A percentile compares a stretch with the other conserved stretches of the same genome.
Conservation (phyloP, 2,329 filamentous ascomycete genomes). For the Alternaria viburni region DNA sequence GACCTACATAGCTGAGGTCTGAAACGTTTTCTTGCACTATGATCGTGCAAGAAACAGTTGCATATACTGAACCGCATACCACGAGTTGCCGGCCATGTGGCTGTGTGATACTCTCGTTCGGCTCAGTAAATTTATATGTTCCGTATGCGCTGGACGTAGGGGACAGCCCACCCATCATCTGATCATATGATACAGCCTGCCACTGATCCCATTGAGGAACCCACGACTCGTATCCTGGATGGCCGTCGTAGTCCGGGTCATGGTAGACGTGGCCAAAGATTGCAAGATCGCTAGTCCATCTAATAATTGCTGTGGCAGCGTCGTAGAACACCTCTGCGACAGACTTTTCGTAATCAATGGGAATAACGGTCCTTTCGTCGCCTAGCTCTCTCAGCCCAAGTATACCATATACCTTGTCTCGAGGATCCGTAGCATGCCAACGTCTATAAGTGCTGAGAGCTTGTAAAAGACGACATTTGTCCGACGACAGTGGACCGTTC, state of each 20-base stretch:
- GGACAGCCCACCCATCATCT: not conserved
- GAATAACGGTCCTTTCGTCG: not conserved
- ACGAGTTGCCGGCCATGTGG: not conserved
- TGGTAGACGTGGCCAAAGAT: not conserved
- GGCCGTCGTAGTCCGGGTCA: not conserved
- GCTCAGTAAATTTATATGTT: not conserved
- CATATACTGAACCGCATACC: not conserved
- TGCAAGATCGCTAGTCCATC: not conserved
- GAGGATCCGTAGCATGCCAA: not conserved
- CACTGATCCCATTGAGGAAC: not conserved
- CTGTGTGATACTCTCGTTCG: not conserved
- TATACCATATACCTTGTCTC: not conserved
- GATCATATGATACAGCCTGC: not conserved
- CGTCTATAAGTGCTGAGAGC: not conserved
- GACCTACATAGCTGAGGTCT: not conserved
- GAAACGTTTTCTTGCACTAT: fast-evolving
- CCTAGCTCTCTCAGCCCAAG: not conserved
- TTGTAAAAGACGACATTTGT: not conserved
- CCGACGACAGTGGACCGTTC: not conserved
- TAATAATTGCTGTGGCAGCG: not conserved
- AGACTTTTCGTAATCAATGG: not conserved
- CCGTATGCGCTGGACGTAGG: not conserved
- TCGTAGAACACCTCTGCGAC: not conserved
- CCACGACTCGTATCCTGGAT: not conserved
- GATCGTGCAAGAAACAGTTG: not conserved